Conservation (phyloP, 1,284 basidiomycete species). For the Grifola frondosa region DNA sequence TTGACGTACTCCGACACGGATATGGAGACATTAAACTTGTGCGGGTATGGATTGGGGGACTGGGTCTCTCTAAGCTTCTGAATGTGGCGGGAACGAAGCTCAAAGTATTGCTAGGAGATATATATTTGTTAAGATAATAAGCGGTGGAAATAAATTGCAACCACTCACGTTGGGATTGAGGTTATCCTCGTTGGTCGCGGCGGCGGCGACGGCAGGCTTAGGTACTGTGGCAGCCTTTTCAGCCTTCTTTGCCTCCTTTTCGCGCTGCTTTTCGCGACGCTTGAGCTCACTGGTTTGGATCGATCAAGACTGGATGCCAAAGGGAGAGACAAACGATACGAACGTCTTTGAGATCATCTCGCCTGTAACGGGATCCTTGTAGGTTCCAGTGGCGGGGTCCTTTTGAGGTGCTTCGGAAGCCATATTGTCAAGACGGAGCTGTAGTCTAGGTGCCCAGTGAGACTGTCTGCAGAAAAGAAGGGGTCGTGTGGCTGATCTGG, state of each 20-base stretch:
- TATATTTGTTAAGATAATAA: neutral
- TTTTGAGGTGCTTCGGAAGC: no score
- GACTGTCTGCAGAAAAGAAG: conserved; percentile 14
- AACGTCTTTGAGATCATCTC: conserved; percentile 95
- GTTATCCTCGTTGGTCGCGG: conserved; percentile 63
- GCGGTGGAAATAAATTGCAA: neutral
- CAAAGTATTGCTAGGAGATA: conserved; percentile 88
- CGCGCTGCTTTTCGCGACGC: conserved; percentile 83
- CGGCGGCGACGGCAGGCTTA: conserved; percentile 36
- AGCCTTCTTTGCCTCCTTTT: conserved; percentile 84
- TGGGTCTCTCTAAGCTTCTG: conserved; percentile 84
- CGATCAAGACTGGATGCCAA: conserved; percentile 22
- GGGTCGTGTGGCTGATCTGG: conserved; percentile 20
- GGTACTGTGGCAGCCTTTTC: conserved; percentile 63
- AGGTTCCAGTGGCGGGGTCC: conserved; percentile 48
- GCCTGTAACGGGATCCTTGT: conserved; percentile 87
- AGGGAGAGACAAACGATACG: conserved; percentile 32
- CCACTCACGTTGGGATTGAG: conserved; percentile 78
- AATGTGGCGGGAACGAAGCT: conserved; percentile 88
- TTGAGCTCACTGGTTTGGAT: conserved; percentile 78
- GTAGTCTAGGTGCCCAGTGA: conserved; percentile 5
- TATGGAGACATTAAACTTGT: conserved; percentile 93
- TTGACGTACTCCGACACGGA: conserved; percentile 81
- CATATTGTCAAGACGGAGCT: conserved; percentile 40
- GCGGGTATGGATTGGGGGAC: conserved; percentile 93